phyloP scores from a whole-genome alignment of 768 basidiomycete species.

The Mycena metata region DNA sequence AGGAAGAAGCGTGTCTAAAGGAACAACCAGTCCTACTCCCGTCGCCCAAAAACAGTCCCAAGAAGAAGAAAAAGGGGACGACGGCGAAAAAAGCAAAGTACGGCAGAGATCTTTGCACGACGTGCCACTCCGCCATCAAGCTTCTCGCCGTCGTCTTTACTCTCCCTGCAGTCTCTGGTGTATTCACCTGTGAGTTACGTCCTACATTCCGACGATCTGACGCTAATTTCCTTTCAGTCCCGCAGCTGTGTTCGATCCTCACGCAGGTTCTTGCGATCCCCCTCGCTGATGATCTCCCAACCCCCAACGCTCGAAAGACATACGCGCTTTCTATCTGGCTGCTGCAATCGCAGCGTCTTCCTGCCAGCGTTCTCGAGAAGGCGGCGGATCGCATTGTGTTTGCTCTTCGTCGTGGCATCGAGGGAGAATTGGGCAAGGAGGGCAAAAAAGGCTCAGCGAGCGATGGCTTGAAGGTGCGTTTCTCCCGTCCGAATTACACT shows the following conservation, averaged over 20 bases:
- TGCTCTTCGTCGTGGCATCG: constrained; percentile 81
- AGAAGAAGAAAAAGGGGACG: constrained; percentile 77
- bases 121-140: constrained; percentile 77
- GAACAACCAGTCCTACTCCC: constrained; percentile 60
- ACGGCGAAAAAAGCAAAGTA: constrained; percentile 83
- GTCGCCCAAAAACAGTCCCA: constrained; percentile 79
- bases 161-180: constrained; percentile 65
- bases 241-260: constrained; percentile 70
- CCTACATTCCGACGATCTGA: constrained; percentile 29
- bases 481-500: not conserved
- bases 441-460: constrained; percentile 88
- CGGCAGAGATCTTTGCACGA: constrained; percentile 84
- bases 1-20: constrained; percentile 45
- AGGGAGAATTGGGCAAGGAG: constrained; percentile 89
- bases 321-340: constrained; percentile 84
- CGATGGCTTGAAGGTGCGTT: constrained; percentile 80
- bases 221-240: constrained; percentile 55
- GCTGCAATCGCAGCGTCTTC: constrained; percentile 78
- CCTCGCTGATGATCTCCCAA: constrained; percentile 75
- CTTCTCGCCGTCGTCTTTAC: constrained; percentile 73
- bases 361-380: constrained; percentile 69
- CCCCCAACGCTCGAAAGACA: constrained; percentile 89
- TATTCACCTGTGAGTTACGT: constrained; percentile 70
- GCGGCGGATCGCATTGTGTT: constrained; percentile 77
- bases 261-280: constrained; percentile 80